Evolutionary conservation across 176 grass and related monocot genomes (phyloP).

Genomic region (Alloteropsis semialata): DNA sequence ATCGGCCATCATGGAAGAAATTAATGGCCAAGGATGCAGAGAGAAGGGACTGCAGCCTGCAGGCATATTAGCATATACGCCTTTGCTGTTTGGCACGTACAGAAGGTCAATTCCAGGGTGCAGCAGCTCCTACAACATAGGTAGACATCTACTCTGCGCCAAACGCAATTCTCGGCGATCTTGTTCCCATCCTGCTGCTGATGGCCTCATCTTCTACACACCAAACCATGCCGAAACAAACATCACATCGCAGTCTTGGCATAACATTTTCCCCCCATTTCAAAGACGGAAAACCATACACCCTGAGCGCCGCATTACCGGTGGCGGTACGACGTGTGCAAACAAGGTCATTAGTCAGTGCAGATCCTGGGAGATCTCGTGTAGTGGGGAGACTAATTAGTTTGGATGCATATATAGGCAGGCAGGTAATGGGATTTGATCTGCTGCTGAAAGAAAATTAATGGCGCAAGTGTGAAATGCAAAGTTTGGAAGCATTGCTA

Average conservation of each 20-base stretch:
- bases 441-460: not conserved
- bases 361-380: slow-evolving; percentile 18
- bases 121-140: slow-evolving; percentile 6
- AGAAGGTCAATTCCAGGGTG: not conserved
- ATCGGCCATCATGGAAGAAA: not conserved
- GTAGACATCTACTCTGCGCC: not conserved
- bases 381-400: slow-evolving; percentile 18
- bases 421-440: not conserved
- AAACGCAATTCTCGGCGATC: slow-evolving; percentile 41
- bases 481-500: slow-evolving; percentile 44
- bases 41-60: too few species aligned
- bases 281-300: not conserved
- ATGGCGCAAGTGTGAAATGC: slow-evolving; percentile 25
- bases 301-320: not conserved
- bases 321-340: not conserved
- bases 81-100: not conserved
- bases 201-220: not conserved
- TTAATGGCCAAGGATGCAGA: not conserved
- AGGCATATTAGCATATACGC: not conserved
- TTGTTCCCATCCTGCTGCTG: slow-evolving; percentile 33
- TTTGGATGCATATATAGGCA: slow-evolving; percentile 12
- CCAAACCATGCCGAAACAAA: slow-evolving; percentile 19
- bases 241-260: not conserved
- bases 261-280: not conserved
- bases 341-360: slow-evolving; percentile 26